phyloP scores from a whole-genome alignment of 2,329 filamentous ascomycete genomes.

The Podosphaera xanthii region DNA sequence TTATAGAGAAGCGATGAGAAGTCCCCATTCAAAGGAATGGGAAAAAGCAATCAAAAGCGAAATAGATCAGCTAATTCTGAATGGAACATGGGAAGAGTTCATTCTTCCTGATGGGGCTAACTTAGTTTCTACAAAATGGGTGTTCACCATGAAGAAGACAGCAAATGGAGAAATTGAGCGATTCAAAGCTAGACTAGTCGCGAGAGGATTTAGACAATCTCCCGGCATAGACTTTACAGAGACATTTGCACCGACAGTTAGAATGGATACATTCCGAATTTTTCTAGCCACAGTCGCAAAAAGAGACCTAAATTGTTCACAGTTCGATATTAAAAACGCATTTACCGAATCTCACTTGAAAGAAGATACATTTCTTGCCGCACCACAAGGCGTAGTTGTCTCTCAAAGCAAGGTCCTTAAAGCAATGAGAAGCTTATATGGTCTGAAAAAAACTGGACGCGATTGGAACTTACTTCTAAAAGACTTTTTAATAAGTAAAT shows the following conservation, averaged over 20 bases:
- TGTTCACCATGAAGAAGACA: background rate
- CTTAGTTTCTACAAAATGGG: background rate
- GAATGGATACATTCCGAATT: background rate
- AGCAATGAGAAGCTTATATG: background rate
- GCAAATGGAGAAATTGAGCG: background rate
- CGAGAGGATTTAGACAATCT: background rate
- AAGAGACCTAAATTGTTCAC: background rate
- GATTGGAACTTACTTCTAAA: background rate
- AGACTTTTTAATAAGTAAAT: background rate
- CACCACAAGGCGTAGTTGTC: background rate
- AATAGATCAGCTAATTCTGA: background rate
- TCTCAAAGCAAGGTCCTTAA: background rate
- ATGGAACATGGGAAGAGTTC: background rate
- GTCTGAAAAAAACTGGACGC: background rate
- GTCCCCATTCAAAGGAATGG: background rate
- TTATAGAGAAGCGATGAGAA: background rate
- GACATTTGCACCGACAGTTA: background rate
- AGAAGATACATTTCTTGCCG: background rate
- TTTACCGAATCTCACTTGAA: background rate
- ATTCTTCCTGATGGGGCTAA: background rate
- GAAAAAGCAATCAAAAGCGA: background rate
- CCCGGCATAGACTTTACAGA: background rate
- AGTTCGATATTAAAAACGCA: background rate
- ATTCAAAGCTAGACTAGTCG: background rate
- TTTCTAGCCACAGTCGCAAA: background rate